Evolutionary conservation across 2,329 filamentous ascomycete genomes (phyloP).

Genomic region (Fusarium sp.): DNA sequence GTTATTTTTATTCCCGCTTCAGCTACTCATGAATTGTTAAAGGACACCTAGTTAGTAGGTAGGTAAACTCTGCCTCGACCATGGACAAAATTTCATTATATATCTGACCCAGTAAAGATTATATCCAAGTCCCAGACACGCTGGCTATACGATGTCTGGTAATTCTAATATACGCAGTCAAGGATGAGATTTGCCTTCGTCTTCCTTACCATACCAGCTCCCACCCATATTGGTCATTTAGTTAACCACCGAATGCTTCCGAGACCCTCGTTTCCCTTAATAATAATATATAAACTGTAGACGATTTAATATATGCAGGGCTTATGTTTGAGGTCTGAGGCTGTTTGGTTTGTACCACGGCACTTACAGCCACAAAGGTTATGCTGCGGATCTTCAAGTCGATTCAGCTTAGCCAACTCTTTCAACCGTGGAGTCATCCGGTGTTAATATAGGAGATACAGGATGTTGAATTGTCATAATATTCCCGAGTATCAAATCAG

Average conservation of each 20-base stretch:
- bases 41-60: neutral
- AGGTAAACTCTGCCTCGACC: too few species aligned
- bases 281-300: neutral
- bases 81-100: too few species aligned
- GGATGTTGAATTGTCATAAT: neutral
- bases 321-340: neutral
- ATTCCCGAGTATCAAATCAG: neutral
- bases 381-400: neutral
- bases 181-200: neutral
- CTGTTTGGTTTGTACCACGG: neutral
- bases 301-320: too few species aligned
- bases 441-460: neutral
- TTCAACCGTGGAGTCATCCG: neutral
- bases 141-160: too few species aligned
- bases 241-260: neutral
- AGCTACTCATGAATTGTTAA: neutral
- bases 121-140: neutral
- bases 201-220: neutral
- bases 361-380: neutral
- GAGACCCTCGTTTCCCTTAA: neutral
- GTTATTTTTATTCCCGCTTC: accelerated
- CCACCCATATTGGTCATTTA: neutral
- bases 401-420: neutral
- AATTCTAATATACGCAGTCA: neutral
- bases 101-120: neutral